These are phyloP conservation scores for Zasmidium citrigriseum DNA, from an alignment of 2,329 filamentous ascomycete species.

Conservation along the genomic window DNA sequence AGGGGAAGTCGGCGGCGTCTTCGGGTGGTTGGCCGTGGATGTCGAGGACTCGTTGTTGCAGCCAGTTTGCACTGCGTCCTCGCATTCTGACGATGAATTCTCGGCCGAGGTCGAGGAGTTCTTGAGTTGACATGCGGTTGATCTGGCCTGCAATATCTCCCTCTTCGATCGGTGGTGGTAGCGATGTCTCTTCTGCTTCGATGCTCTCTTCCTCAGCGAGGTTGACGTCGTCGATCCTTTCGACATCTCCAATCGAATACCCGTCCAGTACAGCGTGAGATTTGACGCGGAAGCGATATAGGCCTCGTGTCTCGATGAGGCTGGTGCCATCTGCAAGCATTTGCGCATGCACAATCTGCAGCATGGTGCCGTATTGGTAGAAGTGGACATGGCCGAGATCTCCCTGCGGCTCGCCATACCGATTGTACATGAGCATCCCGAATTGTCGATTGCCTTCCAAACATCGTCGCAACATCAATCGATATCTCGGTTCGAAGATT, in stretches of 20 bases:
- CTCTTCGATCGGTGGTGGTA: slow-evolving; percentile 24
- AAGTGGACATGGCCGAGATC: slow-evolving; percentile 59
- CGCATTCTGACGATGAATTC: slow-evolving; percentile 71
- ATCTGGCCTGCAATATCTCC: slow-evolving; percentile 41
- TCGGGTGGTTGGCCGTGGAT: slow-evolving; percentile 77
- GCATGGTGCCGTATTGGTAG: slow-evolving; percentile 73
- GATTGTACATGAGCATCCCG: slow-evolving; percentile 78
- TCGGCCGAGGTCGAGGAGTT: slow-evolving; percentile 65
- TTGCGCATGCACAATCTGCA: slow-evolving; percentile 74
- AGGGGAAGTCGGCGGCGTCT: slow-evolving; percentile 77
- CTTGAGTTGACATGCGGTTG: slow-evolving; percentile 66
- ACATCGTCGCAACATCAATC: slow-evolving; percentile 81
- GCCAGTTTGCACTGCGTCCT: slow-evolving; percentile 69
- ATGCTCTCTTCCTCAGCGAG: slow-evolving; percentile 76
- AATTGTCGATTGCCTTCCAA: slow-evolving; percentile 75
- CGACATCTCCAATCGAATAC: slow-evolving; percentile 73
- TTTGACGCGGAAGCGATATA: slow-evolving; percentile 74
- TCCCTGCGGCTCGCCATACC: slow-evolving; percentile 53
- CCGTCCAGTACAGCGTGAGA: slow-evolving; percentile 69
- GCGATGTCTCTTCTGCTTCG: slow-evolving; percentile 67
- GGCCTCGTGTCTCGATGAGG: slow-evolving; percentile 73
- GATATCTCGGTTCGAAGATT: slow-evolving; percentile 90
- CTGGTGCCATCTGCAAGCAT: slow-evolving; percentile 78
- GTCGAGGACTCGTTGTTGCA: slow-evolving; percentile 69
- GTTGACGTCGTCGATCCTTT: slow-evolving; percentile 79